Percentiles rank a stretch among this genome's conserved stretches.
phyloP scores from a whole-genome alignment of 805 yeast genomes.

The Teunomyces barrocoloradensis region DNA sequence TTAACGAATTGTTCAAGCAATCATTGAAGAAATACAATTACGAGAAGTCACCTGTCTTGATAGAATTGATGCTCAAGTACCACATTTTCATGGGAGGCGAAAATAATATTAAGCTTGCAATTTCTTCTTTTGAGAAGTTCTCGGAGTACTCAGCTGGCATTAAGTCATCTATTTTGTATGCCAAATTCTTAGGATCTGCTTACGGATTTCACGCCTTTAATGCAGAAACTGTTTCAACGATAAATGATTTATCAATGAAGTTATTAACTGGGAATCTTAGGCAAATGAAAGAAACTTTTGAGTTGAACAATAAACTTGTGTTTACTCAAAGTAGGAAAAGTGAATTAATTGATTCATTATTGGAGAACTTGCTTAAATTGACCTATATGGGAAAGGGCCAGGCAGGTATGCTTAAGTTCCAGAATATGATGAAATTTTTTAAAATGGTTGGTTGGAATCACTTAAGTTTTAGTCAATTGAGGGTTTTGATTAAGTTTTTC shows the following conservation, averaged over 20 bases:
- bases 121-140: constrained; percentile 16
- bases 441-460: constrained; percentile 15
- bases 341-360: constrained; percentile 8
- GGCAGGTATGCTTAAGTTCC: constrained; percentile 17
- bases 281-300: constrained; percentile 14
- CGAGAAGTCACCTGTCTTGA: constrained; percentile 13
- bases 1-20: constrained; percentile 16
- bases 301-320: constrained; percentile 10
- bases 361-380: constrained; percentile 4
- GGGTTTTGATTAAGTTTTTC: constrained; percentile 24
- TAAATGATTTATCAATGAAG: not conserved
- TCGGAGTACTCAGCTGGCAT: constrained; percentile 12
- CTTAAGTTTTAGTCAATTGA: constrained; percentile 23
- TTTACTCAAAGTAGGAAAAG: constrained; percentile 6
- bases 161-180: constrained; percentile 15
- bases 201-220: constrained; percentile 9
- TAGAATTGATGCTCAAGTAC: constrained; percentile 21
- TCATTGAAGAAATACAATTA: constrained; percentile 1
- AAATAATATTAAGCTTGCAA: constrained; percentile 13
- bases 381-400: not conserved
- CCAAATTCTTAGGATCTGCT: constrained; percentile 19
- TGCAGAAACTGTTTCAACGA: not conserved
- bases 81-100: constrained; percentile 18
- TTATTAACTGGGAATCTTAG: constrained; percentile 7
- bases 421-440: constrained; percentile 22